These are phyloP conservation scores for Hymenoscyphus occultus DNA, from an alignment of 2,329 filamentous ascomycete genomes.

Conservation along the genomic window DNA sequence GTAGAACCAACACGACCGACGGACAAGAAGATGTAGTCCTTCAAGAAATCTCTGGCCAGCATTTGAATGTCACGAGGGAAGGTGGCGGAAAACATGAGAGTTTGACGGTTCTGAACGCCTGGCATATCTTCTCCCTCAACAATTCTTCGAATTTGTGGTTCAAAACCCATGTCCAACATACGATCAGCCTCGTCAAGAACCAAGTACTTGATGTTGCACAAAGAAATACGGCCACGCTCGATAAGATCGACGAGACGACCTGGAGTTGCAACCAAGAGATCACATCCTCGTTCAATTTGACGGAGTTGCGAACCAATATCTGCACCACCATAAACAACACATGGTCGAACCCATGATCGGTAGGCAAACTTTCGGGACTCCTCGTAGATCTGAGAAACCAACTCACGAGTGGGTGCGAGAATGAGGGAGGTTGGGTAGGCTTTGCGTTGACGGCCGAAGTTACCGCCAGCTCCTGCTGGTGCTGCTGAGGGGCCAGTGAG, in stretches of 20 bases:
- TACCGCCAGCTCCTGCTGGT: slow-evolving; percentile 62
- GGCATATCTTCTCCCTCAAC: slow-evolving; percentile 99
- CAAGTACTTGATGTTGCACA: slow-evolving; percentile 98
- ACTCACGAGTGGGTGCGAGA: slow-evolving; percentile 92
- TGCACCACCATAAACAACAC: slow-evolving; percentile 97
- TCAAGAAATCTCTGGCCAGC: slow-evolving; percentile 96
- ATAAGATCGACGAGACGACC: slow-evolving; percentile 97
- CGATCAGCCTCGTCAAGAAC: slow-evolving; percentile 99
- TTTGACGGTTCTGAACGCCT: slow-evolving; percentile 76
- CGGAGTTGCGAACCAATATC: slow-evolving; percentile 98
- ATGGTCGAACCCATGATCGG: slow-evolving; percentile 97
- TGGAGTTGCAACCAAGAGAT: slow-evolving; percentile 93
- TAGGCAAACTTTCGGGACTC: slow-evolving; percentile 98
- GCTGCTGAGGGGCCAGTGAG: slow-evolving; percentile 75
- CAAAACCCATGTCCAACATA: slow-evolving; percentile 99
- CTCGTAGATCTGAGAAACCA: slow-evolving; percentile 98
- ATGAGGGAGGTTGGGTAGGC: slow-evolving; percentile 96
- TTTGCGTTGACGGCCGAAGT: slow-evolving; percentile 92
- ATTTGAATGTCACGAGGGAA: slow-evolving; percentile 99
- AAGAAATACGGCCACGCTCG: slow-evolving; percentile 95
- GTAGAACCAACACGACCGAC: slow-evolving; percentile 98
- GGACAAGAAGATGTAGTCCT: slow-evolving; percentile 98
- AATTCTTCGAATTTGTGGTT: slow-evolving; percentile 98
- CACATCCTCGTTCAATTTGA: slow-evolving; percentile 95
- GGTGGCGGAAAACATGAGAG: slow-evolving; percentile 99